Percentiles rank a stretch among this genome's conserved stretches.
These are phyloP conservation scores for Colletotrichum higginsianum DNA, from an alignment of 2,329 filamentous ascomycete genomes.

Conservation along the genomic window DNA sequence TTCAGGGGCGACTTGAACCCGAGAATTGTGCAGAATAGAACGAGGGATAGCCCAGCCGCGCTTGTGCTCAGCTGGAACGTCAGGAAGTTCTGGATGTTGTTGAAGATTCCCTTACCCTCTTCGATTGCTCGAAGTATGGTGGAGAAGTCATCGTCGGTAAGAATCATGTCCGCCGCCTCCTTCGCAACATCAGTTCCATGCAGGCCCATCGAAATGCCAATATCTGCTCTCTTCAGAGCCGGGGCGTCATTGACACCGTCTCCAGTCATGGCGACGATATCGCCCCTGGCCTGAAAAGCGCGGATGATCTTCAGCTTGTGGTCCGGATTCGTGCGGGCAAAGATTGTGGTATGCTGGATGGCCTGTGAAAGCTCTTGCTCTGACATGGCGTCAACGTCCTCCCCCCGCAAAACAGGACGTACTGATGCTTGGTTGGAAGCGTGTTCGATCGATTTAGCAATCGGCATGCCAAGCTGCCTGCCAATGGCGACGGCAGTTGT, in stretches of 20 bases:
- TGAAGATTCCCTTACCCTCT: constrained; percentile 99
- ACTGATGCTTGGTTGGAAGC: constrained; percentile 71
- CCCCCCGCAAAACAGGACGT: constrained; percentile 84
- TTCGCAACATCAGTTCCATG: constrained; percentile 98
- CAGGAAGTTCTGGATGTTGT: constrained; percentile 99
- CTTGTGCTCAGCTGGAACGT: constrained; percentile 99
- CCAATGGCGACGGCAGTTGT: constrained; percentile 95
- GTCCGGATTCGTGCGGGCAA: constrained; percentile 95
- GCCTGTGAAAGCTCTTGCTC: constrained; percentile 87
- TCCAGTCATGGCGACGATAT: constrained; percentile 99
- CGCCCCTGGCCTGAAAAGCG: constrained; percentile 90
- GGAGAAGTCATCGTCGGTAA: constrained; percentile 90
- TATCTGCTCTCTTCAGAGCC: constrained; percentile 96
- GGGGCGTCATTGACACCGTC: constrained; percentile 99
- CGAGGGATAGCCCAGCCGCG: constrained; percentile 90
- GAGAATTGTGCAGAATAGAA: constrained; percentile 91
- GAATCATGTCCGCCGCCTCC: constrained; percentile 93
- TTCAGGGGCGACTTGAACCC: constrained; percentile 97
- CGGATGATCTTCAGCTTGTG: constrained; percentile 98
- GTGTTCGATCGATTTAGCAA: constrained; percentile 70
- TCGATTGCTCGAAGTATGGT: constrained; percentile 96
- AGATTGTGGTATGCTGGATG: constrained; percentile 92
- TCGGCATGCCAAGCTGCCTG: constrained; percentile 93
- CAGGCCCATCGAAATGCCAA: constrained; percentile 96
- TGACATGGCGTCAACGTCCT: constrained; percentile 94